Evolutionary conservation across 306 rosid species (phyloP).

Genomic region (Castanopsis chinensis): DNA sequence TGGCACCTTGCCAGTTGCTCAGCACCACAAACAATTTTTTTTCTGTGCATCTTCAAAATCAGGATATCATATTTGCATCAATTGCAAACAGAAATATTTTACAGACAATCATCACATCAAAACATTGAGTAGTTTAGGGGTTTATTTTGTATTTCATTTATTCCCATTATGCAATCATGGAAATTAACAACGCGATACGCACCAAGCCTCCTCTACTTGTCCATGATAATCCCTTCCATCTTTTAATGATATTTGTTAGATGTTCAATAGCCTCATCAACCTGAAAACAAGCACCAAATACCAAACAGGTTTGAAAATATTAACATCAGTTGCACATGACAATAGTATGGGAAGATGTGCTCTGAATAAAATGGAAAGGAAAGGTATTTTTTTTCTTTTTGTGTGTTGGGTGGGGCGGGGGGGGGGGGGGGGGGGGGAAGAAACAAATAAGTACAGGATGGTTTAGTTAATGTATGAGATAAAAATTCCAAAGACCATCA

Average conservation of each 20-base stretch:
- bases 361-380: no score
- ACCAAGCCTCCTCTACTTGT: conserved; percentile 89
- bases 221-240: conserved; percentile 77
- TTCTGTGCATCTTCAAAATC: background rate
- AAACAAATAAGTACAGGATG: no score
- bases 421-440: accelerated
- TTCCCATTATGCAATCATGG: background rate
- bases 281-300: conserved; percentile 32
- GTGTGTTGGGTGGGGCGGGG: no score
- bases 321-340: no score
- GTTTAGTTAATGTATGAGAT: no score
- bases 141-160: background rate
- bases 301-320: no score
- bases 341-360: background rate
- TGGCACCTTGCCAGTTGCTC: background rate
- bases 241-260: conserved; percentile 40
- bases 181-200: conserved; percentile 20
- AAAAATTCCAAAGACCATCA: no score
- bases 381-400: no score
- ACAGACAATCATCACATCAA: background rate
- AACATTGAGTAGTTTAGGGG: background rate
- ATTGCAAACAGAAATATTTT: background rate
- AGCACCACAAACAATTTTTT: background rate
- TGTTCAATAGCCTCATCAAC: conserved; percentile 52
- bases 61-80: background rate